Base-by-base conservation (phyloP, 139 green algal species). In the Chlamydomonas applanata region DNA sequence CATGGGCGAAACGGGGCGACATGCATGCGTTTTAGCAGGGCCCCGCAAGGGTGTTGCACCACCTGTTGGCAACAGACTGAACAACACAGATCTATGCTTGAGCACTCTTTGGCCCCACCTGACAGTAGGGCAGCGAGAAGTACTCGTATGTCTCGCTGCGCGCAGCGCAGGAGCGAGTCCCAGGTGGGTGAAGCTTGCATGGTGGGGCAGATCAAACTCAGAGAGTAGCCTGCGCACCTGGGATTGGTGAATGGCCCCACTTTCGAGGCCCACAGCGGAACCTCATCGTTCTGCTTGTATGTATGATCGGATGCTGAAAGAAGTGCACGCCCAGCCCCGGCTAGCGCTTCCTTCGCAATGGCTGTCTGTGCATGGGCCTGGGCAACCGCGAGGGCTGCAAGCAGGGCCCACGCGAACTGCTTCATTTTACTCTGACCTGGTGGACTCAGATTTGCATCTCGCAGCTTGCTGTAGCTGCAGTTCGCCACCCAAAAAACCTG, bases 61-160 rank as follows among this genome's bases (percentile, higher is more conserved):
- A 52, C 69, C 9, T 35, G n/a, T 62, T 64, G 77, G 76, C 60
- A 73, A 33, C n/a, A n/a, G n/a, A n/a, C n/a, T n/a, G n/a, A n/a
- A n/a, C n/a, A n/a, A 49, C n/a, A n/a, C 9, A 68, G 20, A 72
- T 20, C 45, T 35, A 29, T 61, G 27, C 20, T 49, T 27, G 61
- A 49, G 40, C 67, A 46, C 9, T 16, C 3, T 29, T 22, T 54
- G n/a, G 29, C 30, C 71, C 40, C 40, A 64, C 60, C 77, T 82
- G 73, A 83, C 94, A 98, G 74, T 97, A 97, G 27, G 94, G 93
- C 65, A 97, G 82, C 49, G 88, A 86, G 74, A 93, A 98, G 79
- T 97, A 97, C 80, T 97, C 87, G 78, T 97, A 97, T 7, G 94
- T 97, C 79, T 97, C 93, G 56, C 88, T 93, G 88, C 82, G 73